These are phyloP conservation scores for Candida oleophila DNA, from an alignment of 805 yeast species.

Conservation along the genomic window DNA sequence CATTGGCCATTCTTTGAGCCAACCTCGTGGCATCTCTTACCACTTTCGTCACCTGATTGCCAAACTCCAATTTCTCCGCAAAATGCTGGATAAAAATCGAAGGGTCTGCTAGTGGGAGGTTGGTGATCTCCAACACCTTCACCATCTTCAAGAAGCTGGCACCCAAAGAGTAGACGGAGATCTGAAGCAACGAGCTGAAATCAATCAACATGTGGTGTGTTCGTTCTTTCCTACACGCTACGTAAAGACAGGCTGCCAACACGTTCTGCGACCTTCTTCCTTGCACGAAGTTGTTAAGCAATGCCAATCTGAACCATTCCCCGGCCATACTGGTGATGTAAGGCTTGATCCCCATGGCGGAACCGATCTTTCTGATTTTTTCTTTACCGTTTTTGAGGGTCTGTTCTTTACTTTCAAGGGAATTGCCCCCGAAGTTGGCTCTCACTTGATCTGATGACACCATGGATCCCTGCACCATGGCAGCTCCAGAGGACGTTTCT, in stretches of 20 bases:
- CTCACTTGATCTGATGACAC: slow-evolving; percentile 83
- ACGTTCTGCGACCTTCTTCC: slow-evolving; percentile 97
- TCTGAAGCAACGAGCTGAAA: slow-evolving; percentile 85
- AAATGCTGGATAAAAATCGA: slow-evolving; percentile 91
- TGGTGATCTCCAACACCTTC: slow-evolving; percentile 73
- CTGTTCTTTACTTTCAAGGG: slow-evolving; percentile 85
- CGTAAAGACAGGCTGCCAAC: slow-evolving; percentile 89
- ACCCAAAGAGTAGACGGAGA: slow-evolving; percentile 91
- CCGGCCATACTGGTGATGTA: slow-evolving; percentile 82
- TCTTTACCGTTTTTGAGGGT: slow-evolving; percentile 82
- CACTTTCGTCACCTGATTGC: slow-evolving; percentile 69
- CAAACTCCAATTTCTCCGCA: slow-evolving; percentile 82
- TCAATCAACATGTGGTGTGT: slow-evolving; percentile 96
- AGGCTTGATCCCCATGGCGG: slow-evolving; percentile 76
- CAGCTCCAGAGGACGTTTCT: slow-evolving; percentile 90
- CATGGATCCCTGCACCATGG: slow-evolving; percentile 92
- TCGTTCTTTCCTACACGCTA: slow-evolving; percentile 88
- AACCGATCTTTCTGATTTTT: slow-evolving; percentile 77
- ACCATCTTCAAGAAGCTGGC: slow-evolving; percentile 94
- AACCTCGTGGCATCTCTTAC: slow-evolving; percentile 82
- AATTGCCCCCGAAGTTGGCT: slow-evolving; percentile 63
- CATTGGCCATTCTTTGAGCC: slow-evolving; percentile 88
- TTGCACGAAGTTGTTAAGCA: slow-evolving; percentile 87
- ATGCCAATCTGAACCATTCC: slow-evolving; percentile 86
- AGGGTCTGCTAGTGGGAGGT: slow-evolving; percentile 90